phyloP scores from a whole-genome alignment of 177 flowering plant genomes.

The Vitis hybrid region DNA sequence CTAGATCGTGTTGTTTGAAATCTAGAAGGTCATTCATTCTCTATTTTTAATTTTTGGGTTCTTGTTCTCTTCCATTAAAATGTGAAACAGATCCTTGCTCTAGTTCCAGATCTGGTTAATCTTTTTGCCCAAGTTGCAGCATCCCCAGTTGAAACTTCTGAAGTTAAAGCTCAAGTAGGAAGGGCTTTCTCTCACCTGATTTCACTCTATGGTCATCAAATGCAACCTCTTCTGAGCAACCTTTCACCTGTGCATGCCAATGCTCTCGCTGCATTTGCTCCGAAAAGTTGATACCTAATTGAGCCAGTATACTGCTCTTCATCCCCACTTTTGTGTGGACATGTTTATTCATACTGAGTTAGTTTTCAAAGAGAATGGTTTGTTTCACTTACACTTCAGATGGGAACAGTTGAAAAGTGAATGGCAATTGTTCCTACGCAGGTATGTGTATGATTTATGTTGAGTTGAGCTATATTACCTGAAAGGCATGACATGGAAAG shows the following conservation, averaged over 20 bases:
- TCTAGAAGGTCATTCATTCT: neutral
- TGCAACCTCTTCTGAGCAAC: slow-evolving; percentile 78
- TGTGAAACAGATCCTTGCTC: slow-evolving; percentile 58
- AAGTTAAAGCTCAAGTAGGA: slow-evolving; percentile 77
- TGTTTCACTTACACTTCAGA: no score
- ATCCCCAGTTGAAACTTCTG: slow-evolving; percentile 76
- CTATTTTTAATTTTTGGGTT: neutral
- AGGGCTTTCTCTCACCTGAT: slow-evolving; percentile 79
- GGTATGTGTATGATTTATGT: no score
- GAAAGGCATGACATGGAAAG: no score
- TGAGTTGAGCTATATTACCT: no score
- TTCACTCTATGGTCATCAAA: slow-evolving; percentile 84
- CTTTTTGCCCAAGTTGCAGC: slow-evolving; percentile 76
- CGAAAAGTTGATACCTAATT: slow-evolving; percentile 39
- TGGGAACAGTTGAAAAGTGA: no score
- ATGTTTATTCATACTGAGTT: no score
- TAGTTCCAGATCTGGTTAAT: slow-evolving; percentile 80
- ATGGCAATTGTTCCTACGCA: no score
- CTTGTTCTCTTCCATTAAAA: slow-evolving; percentile 3
- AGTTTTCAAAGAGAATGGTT: no score
- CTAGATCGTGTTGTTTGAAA: neutral
- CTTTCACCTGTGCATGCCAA: slow-evolving; percentile 84
- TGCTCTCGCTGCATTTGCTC: slow-evolving; percentile 71
- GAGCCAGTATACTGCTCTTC: neutral
- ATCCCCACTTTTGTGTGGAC: no score